Percentiles rank a stretch among this genome's conserved stretches.
Conservation (phyloP, 2,329 filamentous ascomycete species). For the Beauveria sp. region DNA sequence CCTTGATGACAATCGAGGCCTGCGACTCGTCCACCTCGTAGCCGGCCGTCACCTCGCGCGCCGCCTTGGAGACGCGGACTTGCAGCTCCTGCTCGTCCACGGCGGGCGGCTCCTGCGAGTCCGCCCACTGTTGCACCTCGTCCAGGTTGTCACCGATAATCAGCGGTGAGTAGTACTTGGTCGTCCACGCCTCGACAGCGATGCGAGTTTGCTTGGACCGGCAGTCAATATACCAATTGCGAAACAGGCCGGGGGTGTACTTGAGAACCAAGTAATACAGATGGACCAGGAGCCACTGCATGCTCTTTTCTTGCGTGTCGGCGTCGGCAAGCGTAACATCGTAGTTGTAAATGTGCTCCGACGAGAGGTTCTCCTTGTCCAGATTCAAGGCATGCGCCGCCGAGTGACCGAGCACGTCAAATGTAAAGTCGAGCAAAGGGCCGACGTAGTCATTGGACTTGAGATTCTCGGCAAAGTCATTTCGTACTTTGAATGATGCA, state of each 20-base stretch:
- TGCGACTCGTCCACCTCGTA: constrained; percentile 85
- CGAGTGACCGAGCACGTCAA: constrained; percentile 76
- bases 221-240: constrained; percentile 76
- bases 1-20: constrained; percentile 71
- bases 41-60: constrained; percentile 70
- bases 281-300: constrained; percentile 78
- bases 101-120: constrained; percentile 38
- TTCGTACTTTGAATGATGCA: constrained; percentile 74
- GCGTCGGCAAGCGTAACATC: constrained; percentile 44
- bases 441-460: constrained; percentile 63
- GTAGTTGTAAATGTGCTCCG: constrained; percentile 48
- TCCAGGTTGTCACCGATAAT: constrained; percentile 59
- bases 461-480: constrained; percentile 71
- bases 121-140: constrained; percentile 61
- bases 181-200: constrained; percentile 76
- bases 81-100: constrained; percentile 48
- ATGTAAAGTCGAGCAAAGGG: constrained; percentile 68
- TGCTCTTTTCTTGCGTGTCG: constrained; percentile 61
- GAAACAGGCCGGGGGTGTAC: constrained; percentile 70
- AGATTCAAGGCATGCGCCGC: constrained; percentile 67
- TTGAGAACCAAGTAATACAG: constrained; percentile 77
- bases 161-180: constrained; percentile 69
- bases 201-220: constrained; percentile 73
- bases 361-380: constrained; percentile 55
- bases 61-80: constrained; percentile 64